Evolutionary conservation across 805 yeast species (phyloP), one percentile per base, ranked within the genome.

Genomic region (Wickerhamomyces strasburgensis): DNA sequence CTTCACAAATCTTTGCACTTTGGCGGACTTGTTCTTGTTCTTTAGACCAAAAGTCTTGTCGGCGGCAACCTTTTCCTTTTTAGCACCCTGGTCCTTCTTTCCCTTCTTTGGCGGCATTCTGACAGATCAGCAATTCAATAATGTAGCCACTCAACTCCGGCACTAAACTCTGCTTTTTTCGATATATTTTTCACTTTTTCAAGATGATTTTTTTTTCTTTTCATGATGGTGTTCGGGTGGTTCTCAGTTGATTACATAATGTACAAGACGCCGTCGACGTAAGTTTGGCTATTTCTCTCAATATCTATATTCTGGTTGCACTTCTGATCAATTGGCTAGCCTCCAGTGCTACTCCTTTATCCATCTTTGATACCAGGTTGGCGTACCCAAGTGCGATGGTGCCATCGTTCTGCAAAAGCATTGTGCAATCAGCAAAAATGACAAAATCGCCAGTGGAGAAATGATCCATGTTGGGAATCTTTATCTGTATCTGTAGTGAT

Each of bases 11-110:
- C 68, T 72, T 59, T 88, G 96, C 27, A 90, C 97, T 53, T 82
- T 93, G 54, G 90, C 75, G 29, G 97, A 88, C 58, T 88, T 86
- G 66, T 93, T 90, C 61, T 93, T 93, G 61, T 93, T 93, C 58
- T 89, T 93, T 71, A 93, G 69, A 40, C 98, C 98, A 58, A 93
- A 93, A 3, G 97, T 86, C 66, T 86, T 89, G 64, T 93, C 98
- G 44, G 80, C 80, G 38, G 75, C 77, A 65, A 84, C 83, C 54
- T 78, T 77, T 56, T 75, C 71, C 52, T 72, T 63, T 56, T 72
- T 68, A 48, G 58, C 58, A 56, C 70, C 66, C 37, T 65, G 64
- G 46, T 63, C 66, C 49, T 68, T 66, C 42, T 65, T 64, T 54
- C 73, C 74, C 67, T 82, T 85, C 70, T 84, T 84, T 58, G 96